Conservation (phyloP, 23 red algal species). For the Chondrus crispus region DNA sequence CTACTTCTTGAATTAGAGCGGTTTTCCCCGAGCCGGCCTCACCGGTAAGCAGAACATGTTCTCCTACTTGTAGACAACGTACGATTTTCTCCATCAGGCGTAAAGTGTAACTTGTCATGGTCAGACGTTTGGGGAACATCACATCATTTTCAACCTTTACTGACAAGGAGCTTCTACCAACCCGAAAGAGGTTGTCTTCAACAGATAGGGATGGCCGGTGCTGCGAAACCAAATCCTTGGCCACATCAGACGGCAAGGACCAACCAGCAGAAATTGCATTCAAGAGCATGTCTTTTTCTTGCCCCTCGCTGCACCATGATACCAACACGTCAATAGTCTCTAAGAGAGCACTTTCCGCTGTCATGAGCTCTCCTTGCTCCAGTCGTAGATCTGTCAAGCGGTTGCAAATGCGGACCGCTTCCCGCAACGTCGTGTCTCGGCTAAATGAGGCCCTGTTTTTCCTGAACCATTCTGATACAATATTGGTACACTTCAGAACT, state of each 20-base stretch:
- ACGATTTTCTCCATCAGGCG: constrained; percentile 62
- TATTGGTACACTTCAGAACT: constrained; percentile 27
- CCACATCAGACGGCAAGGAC: constrained; percentile 30
- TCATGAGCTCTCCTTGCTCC: background rate
- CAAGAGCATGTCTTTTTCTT: background rate
- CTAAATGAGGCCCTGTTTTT: background rate
- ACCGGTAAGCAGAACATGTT: constrained; percentile 80
- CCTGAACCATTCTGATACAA: background rate
- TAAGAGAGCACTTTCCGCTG: constrained; percentile 34
- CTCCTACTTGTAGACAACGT: constrained; percentile 58
- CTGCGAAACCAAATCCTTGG: background rate
- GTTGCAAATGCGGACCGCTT: constrained; percentile 60
- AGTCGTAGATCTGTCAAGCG: constrained; percentile 11
- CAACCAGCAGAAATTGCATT: constrained; percentile 2
- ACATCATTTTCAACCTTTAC: background rate
- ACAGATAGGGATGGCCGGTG: constrained; percentile 3
- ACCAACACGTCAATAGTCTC: constrained; percentile 65
- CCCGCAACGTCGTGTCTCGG: constrained; percentile 24
- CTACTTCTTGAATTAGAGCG: constrained; percentile 73
- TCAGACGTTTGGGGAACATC: background rate
- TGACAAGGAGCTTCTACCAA: background rate
- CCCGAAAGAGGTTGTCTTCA: background rate
- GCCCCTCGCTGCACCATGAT: background rate
- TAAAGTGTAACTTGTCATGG: constrained; percentile 53
- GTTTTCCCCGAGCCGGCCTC: constrained; percentile 97